Evolutionary conservation across 2,329 filamentous ascomycete genomes (phyloP).

Genomic region (Paecilomyces niveus): DNA sequence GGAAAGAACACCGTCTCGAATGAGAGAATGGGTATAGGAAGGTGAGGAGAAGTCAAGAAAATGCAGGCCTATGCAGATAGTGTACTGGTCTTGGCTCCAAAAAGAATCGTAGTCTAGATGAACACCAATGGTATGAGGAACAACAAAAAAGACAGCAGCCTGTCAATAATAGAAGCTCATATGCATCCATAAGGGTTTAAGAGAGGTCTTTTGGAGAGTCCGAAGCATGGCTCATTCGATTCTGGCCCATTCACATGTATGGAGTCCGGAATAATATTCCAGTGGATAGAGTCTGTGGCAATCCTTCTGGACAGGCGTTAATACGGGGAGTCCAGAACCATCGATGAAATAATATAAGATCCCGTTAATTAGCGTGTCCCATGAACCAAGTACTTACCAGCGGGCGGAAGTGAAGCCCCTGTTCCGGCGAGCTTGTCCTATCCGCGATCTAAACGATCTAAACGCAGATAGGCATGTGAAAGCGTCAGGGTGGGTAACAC

Average conservation of each 20-base stretch:
- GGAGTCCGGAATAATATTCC: neutral
- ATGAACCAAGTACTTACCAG: neutral
- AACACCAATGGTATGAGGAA: neutral
- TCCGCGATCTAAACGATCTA: neutral
- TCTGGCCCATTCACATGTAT: neutral
- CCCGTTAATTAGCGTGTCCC: neutral
- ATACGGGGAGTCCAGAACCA: neutral
- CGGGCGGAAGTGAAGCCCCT: neutral
- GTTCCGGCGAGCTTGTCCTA: neutral
- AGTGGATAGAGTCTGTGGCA: neutral
- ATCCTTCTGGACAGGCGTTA: neutral
- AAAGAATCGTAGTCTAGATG: neutral
- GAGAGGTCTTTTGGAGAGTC: neutral
- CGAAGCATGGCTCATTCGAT: neutral
- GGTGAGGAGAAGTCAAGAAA: too few species aligned
- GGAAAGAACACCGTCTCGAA: too few species aligned
- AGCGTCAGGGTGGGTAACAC: neutral
- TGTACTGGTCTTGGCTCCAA: neutral
- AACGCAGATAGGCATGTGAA: neutral
- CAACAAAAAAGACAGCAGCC: neutral
- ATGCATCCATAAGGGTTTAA: neutral
- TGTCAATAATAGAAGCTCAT: neutral
- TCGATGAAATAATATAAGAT: neutral
- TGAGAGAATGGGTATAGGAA: too few species aligned
- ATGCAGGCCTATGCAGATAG: too few species aligned